Evolutionary conservation across 371 early-diverging fungal species (phyloP), one percentile per base, ranked within the genome.

Genomic region (Rhizopus stolonifer): DNA sequence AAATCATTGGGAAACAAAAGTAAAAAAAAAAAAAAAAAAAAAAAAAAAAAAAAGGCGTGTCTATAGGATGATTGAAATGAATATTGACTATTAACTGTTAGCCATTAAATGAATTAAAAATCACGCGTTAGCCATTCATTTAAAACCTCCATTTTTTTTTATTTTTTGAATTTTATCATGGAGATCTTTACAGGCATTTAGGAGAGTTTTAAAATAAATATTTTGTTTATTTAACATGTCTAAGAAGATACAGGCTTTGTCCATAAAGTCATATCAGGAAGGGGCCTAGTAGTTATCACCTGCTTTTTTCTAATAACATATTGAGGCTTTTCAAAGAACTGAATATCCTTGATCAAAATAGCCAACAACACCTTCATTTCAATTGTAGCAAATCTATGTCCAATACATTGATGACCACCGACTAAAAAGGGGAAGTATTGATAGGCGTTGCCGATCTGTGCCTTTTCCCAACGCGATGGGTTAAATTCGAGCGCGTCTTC

Each of bases 381-480:
- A 3, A 67, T 52, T 43, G 66, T 47, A 14, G 67, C 73, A 58
- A 69, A 69, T 14, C 58, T 54, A 33, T 65, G 52, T 9, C 69
- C 69, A 22, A 69, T 69, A 39, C 69, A 73, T 34, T 64, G 60
- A 14, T 58, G 64, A 10, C 58, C 60, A 33, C 88, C 88, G 14
- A 79, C 70, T 39, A 82, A 47, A 60, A 88, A 88, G 0, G 86
- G 88, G 54, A 79, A 61, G 45, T 77, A 85, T 4, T 78, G 72
- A 46, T 78, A 78, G 0, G 74, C 67, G 18, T 64, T 60, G 18
- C 58, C 58, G 2, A 62, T 40, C 10, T 60, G 44, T 21, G 64
- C 52, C 24, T 69, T 60, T 0, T 70, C 56, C 87, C 88, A 88
- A 22, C 88, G 73, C 9, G 69, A 75, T 13, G 88, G 88, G 9